Base-by-base conservation (phyloP, 2,329 filamentous ascomycete genomes). In the Penicillium sp. region DNA sequence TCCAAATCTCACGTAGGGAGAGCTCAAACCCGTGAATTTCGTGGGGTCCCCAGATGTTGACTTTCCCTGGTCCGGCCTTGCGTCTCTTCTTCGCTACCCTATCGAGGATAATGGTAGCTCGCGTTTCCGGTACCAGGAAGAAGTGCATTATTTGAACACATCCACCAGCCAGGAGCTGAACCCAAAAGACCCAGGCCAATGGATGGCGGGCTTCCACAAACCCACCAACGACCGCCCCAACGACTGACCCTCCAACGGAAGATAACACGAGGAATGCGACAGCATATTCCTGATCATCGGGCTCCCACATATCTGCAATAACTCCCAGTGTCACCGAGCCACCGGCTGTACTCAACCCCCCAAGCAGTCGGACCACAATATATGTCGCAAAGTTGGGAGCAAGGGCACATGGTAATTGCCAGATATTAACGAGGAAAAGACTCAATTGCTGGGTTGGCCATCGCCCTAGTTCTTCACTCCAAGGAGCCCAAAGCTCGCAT, bases 401-500 rank as follows among this genome's bases (percentile, higher is more conserved):
- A 47, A 91, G 73, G 0, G 83, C 88, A 31, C 89, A 87, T 2
- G 86, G 86, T 0, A 91, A 70, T 62, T 90, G 87, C 82, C 84
- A 93, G 50, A 92, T 74, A 67, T 93, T 93, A 68, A 92, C 88
- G 15, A 94, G 76, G 57, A 88, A 80, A 54, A 93, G 75, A 41
- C 85, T 89, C 29, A 84, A 74, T 77, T 92, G 89, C 57, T 93
- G 80, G 47, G 92, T 82, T 2, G 87, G 87, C 80, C 85, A 88
- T 42, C 90, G 83, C 4, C 90, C 90, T 49, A 92, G 81, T 67
- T 94, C 90, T 69, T 94, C 90, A 23, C 85, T 89, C 88, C 89
- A 94, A 0, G 90, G 90, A 0, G 90, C 90, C 90, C 90, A 94
- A 0, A 93, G 80, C 73, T 94, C 90, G 69, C 90, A 93, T 18